Conservation (phyloP, 805 yeast species). For the Tetrapisispora pingtungensis region DNA sequence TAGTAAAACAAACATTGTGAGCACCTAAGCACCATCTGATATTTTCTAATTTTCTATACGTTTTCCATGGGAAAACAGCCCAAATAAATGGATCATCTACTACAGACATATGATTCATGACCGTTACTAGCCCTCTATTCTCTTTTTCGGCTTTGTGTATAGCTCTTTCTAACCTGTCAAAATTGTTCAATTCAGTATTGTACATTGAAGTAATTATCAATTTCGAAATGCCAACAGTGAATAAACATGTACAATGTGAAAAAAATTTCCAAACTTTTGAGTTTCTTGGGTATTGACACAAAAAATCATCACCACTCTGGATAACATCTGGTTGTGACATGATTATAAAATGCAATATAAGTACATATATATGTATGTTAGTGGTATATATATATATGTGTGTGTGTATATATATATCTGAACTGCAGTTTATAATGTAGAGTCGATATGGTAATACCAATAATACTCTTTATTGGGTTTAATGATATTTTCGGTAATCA, state of each 20-base stretch:
- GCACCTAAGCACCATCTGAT: constrained; percentile 96
- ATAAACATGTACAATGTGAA: constrained; percentile 58
- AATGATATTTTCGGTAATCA: too few species aligned
- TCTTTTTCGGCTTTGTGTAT: constrained; percentile 52
- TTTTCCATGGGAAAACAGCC: constrained; percentile 73
- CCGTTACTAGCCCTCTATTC: constrained; percentile 67
- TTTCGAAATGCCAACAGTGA: constrained; percentile 58
- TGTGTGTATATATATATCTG: background rate
- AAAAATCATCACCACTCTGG: constrained; percentile 62
- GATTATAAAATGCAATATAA: background rate
- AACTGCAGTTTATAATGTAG: too few species aligned
- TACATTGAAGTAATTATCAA: constrained; percentile 50
- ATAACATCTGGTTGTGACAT: constrained; percentile 68
- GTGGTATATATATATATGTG: background rate
- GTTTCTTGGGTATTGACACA: constrained; percentile 51
- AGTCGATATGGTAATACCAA: too few species aligned
- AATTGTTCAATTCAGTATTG: constrained; percentile 49
- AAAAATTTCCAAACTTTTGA: constrained; percentile 53
- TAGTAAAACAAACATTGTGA: constrained; percentile 74
- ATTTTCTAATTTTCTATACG: constrained; percentile 49
- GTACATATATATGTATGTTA: background rate
- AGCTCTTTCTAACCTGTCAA: constrained; percentile 57
- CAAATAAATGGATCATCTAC: constrained; percentile 89
- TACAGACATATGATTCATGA: constrained; percentile 87
- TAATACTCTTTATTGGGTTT: too few species aligned